phyloP scores from a whole-genome alignment of 305 asterid genomes.

The Ilex paraguariensis region DNA sequence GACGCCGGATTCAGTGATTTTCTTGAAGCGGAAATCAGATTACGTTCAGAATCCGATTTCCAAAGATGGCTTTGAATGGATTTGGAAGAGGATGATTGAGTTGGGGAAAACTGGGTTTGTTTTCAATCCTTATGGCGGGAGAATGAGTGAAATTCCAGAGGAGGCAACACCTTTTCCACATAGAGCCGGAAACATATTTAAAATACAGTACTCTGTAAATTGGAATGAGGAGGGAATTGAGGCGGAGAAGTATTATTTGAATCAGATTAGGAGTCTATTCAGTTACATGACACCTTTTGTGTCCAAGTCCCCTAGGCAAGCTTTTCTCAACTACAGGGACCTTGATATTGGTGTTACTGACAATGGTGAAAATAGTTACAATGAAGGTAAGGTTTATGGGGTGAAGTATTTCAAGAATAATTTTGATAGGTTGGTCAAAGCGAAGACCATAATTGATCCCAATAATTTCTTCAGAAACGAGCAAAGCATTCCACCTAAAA shows the following conservation, averaged over 20 bases:
- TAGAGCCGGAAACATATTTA: constrained; percentile 39
- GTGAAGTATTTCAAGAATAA: constrained; percentile 37
- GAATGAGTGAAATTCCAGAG: constrained; percentile 37
- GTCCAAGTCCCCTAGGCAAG: constrained; percentile 39
- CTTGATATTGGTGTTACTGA: constrained; percentile 31
- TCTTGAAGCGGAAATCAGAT: constrained; percentile 53
- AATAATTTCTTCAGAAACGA: constrained; percentile 28
- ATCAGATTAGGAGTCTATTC: constrained; percentile 20
- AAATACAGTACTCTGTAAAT: constrained; percentile 41
- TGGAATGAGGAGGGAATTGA: constrained; percentile 33
- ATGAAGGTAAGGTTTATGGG: constrained; percentile 37
- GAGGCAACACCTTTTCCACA: constrained; percentile 45
- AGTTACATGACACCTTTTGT: constrained; percentile 45
- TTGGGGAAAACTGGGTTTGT: constrained; percentile 27
- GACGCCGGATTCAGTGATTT: constrained; percentile 18
- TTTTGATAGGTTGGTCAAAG: constrained; percentile 23
- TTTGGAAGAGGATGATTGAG: constrained; percentile 35
- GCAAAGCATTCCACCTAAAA: too few species aligned
- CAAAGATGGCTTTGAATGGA: constrained; percentile 13
- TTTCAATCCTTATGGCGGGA: constrained; percentile 48
- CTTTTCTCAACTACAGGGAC: constrained; percentile 45
- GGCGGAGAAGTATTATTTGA: constrained; percentile 15
- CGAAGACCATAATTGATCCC: constrained; percentile 28
- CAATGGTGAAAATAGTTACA: constrained; percentile 24
- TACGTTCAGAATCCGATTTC: constrained; percentile 43